Conservation (phyloP, 2,329 filamentous ascomycete genomes). For the Xylaria sp. region DNA sequence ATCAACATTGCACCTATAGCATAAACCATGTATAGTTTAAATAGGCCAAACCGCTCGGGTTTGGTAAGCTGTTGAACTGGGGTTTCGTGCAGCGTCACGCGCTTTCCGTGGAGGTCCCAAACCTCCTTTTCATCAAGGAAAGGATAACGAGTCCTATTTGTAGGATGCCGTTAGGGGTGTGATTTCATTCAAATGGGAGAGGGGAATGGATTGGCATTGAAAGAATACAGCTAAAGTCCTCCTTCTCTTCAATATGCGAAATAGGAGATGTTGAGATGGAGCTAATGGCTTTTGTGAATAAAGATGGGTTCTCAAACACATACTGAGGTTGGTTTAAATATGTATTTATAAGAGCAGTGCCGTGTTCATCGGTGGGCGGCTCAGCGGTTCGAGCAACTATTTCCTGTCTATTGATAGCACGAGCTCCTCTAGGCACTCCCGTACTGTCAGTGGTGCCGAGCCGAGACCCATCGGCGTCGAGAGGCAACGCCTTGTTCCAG, state of each 20-base stretch:
- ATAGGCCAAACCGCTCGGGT: conserved; percentile 56
- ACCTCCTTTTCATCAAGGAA: conserved; percentile 60
- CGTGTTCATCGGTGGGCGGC: conserved; percentile 59
- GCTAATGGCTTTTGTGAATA: not conserved
- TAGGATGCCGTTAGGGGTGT: conserved; percentile 18
- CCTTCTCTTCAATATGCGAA: no score
- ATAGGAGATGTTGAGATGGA: not conserved
- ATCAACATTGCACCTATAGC: conserved; percentile 63
- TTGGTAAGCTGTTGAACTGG: conserved; percentile 51
- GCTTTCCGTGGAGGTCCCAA: conserved; percentile 56
- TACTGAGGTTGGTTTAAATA: conserved; percentile 59
- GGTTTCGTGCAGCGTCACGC: conserved; percentile 52
- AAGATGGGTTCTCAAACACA: conserved; percentile 6
- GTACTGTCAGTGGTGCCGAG: conserved; percentile 27
- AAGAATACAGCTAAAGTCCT: not conserved
- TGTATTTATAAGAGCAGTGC: conserved; percentile 56
- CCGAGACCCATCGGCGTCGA: conserved; percentile 32
- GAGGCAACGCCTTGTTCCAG: conserved; percentile 62
- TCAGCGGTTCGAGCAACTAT: conserved; percentile 57
- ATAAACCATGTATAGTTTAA: conserved; percentile 64
- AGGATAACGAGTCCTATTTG: conserved; percentile 56
- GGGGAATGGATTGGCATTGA: no score
- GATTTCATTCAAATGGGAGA: not conserved
- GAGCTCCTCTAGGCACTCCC: conserved; percentile 21
- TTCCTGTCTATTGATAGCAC: conserved; percentile 54